A percentile compares a stretch with the other conserved stretches of the same genome.
These are phyloP conservation scores for Lyophyllum atratum DNA, from an alignment of 768 basidiomycete genomes.

Conservation along the genomic window DNA sequence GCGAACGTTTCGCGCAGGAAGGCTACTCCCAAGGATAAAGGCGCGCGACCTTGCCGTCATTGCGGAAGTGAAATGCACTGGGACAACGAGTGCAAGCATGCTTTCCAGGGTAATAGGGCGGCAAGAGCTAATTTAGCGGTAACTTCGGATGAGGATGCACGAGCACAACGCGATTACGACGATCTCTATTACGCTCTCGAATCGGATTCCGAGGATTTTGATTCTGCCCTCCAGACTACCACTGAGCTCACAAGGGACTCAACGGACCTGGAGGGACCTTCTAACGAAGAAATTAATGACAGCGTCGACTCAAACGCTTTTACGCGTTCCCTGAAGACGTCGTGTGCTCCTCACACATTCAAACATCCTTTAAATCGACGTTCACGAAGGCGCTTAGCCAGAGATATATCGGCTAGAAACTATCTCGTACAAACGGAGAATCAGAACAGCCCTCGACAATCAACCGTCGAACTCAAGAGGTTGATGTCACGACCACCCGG, in stretches of 20 bases:
- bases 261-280: background rate
- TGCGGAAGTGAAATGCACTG: too few relatives aligned
- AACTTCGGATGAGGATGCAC: too few relatives aligned
- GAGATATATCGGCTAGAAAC: background rate
- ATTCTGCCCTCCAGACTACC: background rate
- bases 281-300: too few relatives aligned
- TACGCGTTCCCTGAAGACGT: background rate
- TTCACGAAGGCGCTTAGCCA: background rate
- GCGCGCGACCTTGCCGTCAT: too few relatives aligned
- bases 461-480: background rate
- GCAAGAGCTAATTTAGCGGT: too few relatives aligned
- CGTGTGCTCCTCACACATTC: background rate
- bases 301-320: background rate
- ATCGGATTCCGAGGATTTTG: background rate
- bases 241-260: background rate
- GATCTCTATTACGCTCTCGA: too few relatives aligned
- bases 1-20: too few relatives aligned
- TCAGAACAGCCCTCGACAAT: background rate
- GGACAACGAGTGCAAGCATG: too few relatives aligned
- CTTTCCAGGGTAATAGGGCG: too few relatives aligned
- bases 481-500: background rate
- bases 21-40: too few relatives aligned
- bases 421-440: background rate
- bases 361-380: background rate
- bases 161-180: too few relatives aligned